phyloP scores from a whole-genome alignment of 768 basidiomycete genomes.

The Lanmaoa pseudosensibilis region DNA sequence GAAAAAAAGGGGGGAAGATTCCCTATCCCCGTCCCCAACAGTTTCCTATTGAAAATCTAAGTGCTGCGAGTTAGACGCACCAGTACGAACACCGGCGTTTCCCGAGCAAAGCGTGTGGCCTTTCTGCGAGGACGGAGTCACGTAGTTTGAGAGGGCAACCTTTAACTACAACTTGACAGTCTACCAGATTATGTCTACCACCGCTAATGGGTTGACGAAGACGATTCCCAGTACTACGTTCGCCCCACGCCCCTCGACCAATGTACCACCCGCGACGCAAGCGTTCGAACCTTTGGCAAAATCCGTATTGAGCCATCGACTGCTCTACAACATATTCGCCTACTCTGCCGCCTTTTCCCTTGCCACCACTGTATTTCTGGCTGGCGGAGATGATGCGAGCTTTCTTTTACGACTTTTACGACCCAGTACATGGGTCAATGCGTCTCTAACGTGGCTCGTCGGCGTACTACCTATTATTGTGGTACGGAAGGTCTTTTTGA shows the following conservation, averaged over 20 bases:
- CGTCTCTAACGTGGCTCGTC: slow-evolving; percentile 47
- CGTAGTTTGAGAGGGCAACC: background rate
- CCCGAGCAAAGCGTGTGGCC: background rate
- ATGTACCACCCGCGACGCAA: slow-evolving; percentile 56
- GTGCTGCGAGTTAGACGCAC: no score
- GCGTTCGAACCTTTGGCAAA: slow-evolving; percentile 68
- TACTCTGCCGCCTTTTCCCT: slow-evolving; percentile 51
- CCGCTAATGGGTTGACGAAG: background rate
- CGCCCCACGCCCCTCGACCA: slow-evolving; percentile 47
- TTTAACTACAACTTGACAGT: background rate
- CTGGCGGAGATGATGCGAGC: slow-evolving; percentile 15
- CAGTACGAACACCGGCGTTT: background rate
- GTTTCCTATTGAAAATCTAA: no score
- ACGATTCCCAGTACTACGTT: slow-evolving; percentile 22
- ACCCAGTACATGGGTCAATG: slow-evolving; percentile 44
- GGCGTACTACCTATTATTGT: slow-evolving; percentile 59
- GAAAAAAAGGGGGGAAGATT: no score
- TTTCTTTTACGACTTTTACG: slow-evolving; percentile 40
- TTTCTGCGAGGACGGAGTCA: no score
- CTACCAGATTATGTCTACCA: slow-evolving; percentile 7
- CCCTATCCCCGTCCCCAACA: no score
- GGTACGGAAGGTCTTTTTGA: slow-evolving; percentile 57
- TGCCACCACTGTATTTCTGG: slow-evolving; percentile 38
- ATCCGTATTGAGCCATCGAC: slow-evolving; percentile 58
- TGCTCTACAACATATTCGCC: slow-evolving; percentile 53